Evolutionary conservation across 768 basidiomycete species (phyloP), one percentile per base, ranked within the genome.

Genomic region (Boletus subparvulus): DNA sequence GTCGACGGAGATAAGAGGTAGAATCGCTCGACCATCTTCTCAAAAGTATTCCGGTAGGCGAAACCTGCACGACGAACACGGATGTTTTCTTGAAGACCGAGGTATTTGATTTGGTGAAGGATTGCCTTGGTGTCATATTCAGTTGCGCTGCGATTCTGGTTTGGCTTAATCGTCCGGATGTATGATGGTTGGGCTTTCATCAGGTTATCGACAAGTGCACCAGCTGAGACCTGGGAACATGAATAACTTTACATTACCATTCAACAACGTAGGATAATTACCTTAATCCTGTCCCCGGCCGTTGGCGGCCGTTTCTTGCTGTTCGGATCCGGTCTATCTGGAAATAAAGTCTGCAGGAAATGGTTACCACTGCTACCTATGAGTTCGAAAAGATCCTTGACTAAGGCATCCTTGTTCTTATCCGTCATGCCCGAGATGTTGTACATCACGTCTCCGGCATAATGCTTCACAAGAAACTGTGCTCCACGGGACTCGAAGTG

Each of bases 151-250:
- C 95, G 87, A 69, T 99, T 96, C 77, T 97, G 90, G 70, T 99
- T 99, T 13, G 97, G 93, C 74, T 99, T 99, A 77, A 99, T 98
- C 5, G 97, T 99, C 54, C 97, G 92, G 61, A 99, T 99, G 74
- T 99, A 99, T 24, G 93, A 93, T 2, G 97, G 97, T 69, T 92
- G 95, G 30, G 93, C 92, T 66, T 88, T 90, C 96, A 98, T 98
- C 59, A 99, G 79, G 69, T 98, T 99, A 10, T 96, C 93, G 11
- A 99, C 97, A 26, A 99, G 83, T 7, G 94, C 95, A 51, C 91
- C 87, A 30, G 97, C 97, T n/a, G 96, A 98, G 60, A 80, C 75
- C 91, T 94, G 52, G 37, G 19, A 37, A 59, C 17, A 21, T 41
- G 33, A 47, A 55, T 24, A 13, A 44, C 30, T 37, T 33, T 30